Evolutionary conservation across 345 rosid genomes (phyloP), one percentile per base, ranked within the genome.

Genomic region (Rhodomyrtus tomentosa): DNA sequence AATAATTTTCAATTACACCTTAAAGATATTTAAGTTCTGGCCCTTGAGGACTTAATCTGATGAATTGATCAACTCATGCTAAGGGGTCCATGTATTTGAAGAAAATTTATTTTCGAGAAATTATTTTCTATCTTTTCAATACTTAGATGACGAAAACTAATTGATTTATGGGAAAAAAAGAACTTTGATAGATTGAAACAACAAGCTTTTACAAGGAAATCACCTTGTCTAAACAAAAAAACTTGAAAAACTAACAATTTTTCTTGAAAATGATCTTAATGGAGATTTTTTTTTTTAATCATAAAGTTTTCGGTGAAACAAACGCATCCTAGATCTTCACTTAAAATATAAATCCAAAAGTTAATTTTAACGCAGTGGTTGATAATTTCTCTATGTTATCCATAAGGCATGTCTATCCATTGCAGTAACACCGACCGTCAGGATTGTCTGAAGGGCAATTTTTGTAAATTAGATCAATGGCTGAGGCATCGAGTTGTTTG

Each of bases 191-290:
- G 7, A 32, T 8, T 16, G 12, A 68, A 68, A 21, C 0, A 16
- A 18, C 6, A 4, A 68, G 24, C 10, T 8, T 32, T 9, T 9
- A 32, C 32, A 40, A 40, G 5, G 42, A 40, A 40, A 40, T 40
- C 42, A 0, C 20, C 8, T 38, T 9, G 12, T 18, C 55, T 29
- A 1, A 59, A 16, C 3, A 1, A 32, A 32, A 59, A 8, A 18
- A 68, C 8, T 7, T 32, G 1, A 32, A 2, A 7, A 68, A 15
- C 5, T 2, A 32, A 32, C 7, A 32, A 68, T 32, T 16, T 2
- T 18, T 1, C 21, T 2, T 4, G 1, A 2, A 16, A 68, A 68
- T 8, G 24, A 16, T 4, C 12, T 62, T 4, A 4, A 62, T 0
- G 2, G 9, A 32, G 36, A 62, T 16, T 1, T 16, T 16, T 7